Percentiles rank a stretch among this genome's conserved stretches.
Evolutionary conservation across 176 grass and related monocot species (phyloP).

Genomic region (Rhynchospora tenuis): DNA sequence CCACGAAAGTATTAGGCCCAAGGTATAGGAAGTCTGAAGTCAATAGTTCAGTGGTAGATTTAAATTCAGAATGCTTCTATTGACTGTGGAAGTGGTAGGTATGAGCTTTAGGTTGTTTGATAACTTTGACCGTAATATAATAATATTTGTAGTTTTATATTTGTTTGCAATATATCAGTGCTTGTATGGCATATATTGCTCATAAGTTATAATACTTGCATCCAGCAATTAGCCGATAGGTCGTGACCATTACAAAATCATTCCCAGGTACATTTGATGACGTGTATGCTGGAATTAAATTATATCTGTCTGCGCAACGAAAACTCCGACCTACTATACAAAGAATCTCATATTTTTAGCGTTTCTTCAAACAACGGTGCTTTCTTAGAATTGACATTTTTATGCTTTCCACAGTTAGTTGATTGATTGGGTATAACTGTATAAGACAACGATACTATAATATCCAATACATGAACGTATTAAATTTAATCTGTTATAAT

Average conservation of each 20-base stretch:
- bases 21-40: not conserved
- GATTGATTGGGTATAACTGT: not conserved
- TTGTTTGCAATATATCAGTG: not conserved
- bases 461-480: too few relatives aligned
- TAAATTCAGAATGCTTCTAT: not conserved
- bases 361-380: not conserved
- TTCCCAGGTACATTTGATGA: not conserved
- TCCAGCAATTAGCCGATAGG: not conserved
- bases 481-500: too few relatives aligned
- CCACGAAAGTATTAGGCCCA: not conserved
- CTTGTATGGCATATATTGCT: too few relatives aligned
- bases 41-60: not conserved
- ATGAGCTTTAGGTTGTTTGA: not conserved
- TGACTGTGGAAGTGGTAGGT: constrained; percentile 3
- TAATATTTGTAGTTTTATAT: not conserved
- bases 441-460: not conserved
- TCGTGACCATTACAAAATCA: not conserved
- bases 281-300: not conserved
- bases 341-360: not conserved
- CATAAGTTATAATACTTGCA: not conserved
- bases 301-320: not conserved
- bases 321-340: not conserved
- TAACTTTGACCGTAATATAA: not conserved
- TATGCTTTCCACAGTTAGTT: not conserved
- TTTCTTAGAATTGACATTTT: not conserved